phyloP scores from a whole-genome alignment of 1,284 basidiomycete genomes.

The Microbotryum saponariae region DNA sequence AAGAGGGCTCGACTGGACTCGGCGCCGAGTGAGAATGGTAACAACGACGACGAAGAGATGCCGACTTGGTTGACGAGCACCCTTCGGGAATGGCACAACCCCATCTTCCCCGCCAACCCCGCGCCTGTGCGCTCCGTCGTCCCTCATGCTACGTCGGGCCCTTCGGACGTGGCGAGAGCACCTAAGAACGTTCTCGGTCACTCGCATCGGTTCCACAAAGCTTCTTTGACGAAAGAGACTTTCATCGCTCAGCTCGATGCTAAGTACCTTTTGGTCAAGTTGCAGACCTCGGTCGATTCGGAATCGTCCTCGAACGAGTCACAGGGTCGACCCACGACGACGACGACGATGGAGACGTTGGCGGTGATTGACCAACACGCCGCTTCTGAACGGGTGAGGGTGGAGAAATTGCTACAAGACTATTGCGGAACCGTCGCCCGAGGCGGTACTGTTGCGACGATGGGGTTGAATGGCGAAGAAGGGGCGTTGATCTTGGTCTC shows the following conservation, averaged over 20 bases:
- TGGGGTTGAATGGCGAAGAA: constrained; percentile 34
- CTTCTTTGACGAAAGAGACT: constrained; percentile 24
- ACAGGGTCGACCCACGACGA: neutral
- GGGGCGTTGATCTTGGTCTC: constrained; percentile 33
- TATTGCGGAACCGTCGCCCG: constrained; percentile 57
- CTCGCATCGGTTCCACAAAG: constrained; percentile 12
- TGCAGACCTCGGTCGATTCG: neutral
- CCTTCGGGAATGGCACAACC: constrained; percentile 40
- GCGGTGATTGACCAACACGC: constrained; percentile 91
- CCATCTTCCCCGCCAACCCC: constrained; percentile 23
- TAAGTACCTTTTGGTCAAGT: constrained; percentile 71
- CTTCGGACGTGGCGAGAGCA: neutral
- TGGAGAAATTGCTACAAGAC: constrained; percentile 69
- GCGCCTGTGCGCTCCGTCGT: constrained; percentile 6
- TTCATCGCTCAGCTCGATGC: constrained; percentile 74
- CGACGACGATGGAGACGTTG: constrained; percentile 41
- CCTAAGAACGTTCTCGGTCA: neutral
- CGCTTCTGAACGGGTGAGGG: constrained; percentile 81
- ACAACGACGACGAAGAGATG: constrained; percentile 20
- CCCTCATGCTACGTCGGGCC: neutral
- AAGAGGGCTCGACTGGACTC: neutral
- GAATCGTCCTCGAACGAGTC: no score
- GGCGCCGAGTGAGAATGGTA: neutral
- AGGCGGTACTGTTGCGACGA: constrained; percentile 38
- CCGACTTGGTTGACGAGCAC: constrained; percentile 54